Conservation (phyloP, 306 rosid species). For the Echinosophora koreensis region DNA sequence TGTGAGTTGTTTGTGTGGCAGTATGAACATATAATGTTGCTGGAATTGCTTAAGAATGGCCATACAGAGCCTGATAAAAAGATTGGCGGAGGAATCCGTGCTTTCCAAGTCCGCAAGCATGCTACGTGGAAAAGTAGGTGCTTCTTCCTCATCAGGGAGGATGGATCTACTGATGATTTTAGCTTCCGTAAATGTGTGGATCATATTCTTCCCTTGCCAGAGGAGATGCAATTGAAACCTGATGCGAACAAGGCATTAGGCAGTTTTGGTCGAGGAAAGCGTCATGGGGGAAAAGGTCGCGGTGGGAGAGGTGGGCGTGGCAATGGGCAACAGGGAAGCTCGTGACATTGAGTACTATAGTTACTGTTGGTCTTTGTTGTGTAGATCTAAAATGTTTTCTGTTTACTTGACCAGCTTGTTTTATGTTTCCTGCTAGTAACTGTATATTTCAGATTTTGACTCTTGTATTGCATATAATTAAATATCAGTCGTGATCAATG, state of each 20-base stretch:
- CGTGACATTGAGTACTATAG: slow-evolving; percentile 52
- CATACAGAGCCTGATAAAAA: slow-evolving; percentile 66
- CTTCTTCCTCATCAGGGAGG: slow-evolving; percentile 79
- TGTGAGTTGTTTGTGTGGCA: slow-evolving; percentile 50
- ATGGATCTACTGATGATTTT: slow-evolving; percentile 75
- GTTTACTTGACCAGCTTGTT: slow-evolving; percentile 17
- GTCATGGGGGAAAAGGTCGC: slow-evolving; percentile 51
- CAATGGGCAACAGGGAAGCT: slow-evolving; percentile 58
- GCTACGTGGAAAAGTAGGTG: slow-evolving; percentile 82
- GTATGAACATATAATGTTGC: slow-evolving; percentile 76
- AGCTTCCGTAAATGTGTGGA: slow-evolving; percentile 94
- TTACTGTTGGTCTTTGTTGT: slow-evolving; percentile 18
- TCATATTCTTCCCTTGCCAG: slow-evolving; percentile 82
- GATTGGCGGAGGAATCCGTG: slow-evolving; percentile 63
- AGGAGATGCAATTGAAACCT: slow-evolving; percentile 62
- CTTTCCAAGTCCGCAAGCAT: slow-evolving; percentile 78
- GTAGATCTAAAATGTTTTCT: slow-evolving; percentile 11
- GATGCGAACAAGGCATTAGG: slow-evolving; percentile 65
- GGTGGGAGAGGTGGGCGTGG: slow-evolving; percentile 58
- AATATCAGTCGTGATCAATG: not conserved
- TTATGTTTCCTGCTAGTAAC: slow-evolving; percentile 7
- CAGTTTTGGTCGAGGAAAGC: slow-evolving; percentile 55
- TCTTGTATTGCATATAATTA: not conserved
- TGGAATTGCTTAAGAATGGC: slow-evolving; percentile 82
- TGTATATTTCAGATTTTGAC: slow-evolving; percentile 12